phyloP scores from a whole-genome alignment of 2,329 filamentous ascomycete species.

The Nothophoma quercina region DNA sequence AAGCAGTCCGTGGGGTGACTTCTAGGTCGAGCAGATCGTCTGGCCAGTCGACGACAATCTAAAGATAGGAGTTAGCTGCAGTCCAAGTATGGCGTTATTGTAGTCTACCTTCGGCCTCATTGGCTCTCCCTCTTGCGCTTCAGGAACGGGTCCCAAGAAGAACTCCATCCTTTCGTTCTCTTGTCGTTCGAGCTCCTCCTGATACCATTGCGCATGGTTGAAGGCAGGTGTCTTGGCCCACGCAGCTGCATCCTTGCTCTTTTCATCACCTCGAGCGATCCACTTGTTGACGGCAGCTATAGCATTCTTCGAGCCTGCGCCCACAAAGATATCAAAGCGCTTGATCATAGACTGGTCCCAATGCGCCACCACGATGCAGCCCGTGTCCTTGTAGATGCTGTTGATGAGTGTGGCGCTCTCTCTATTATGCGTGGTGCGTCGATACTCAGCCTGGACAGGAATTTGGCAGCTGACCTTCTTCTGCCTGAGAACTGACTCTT shows the following conservation, averaged over 20 bases:
- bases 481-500: slow-evolving; percentile 2
- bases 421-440: slow-evolving; percentile 18
- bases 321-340: slow-evolving; percentile 37
- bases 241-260: slow-evolving; percentile 31
- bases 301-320: slow-evolving; percentile 28
- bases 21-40: slow-evolving; percentile 22
- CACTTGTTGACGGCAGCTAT: slow-evolving; percentile 35
- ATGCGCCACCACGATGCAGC: slow-evolving; percentile 27
- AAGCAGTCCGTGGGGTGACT: slow-evolving; percentile 32
- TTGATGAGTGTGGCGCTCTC: slow-evolving; percentile 25
- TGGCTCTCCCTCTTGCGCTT: slow-evolving; percentile 11
- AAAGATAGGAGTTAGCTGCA: slow-evolving; percentile 25
- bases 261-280: slow-evolving; percentile 29
- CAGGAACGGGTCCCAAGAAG: slow-evolving; percentile 31
- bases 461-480: slow-evolving; percentile 14
- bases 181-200: slow-evolving; percentile 23
- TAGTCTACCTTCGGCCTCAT: slow-evolving; percentile 18
- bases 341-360: slow-evolving; percentile 21
- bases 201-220: slow-evolving; percentile 33
- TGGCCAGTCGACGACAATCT: slow-evolving; percentile 36
- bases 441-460: slow-evolving; percentile 29
- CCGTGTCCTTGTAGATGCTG: slow-evolving; percentile 26
- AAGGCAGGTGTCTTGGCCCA: slow-evolving; percentile 42
- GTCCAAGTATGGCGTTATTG: background rate
- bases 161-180: slow-evolving; percentile 26